Evolutionary conservation across 2,329 filamentous ascomycete genomes (phyloP).

Genomic region (Curvularia sp.): DNA sequence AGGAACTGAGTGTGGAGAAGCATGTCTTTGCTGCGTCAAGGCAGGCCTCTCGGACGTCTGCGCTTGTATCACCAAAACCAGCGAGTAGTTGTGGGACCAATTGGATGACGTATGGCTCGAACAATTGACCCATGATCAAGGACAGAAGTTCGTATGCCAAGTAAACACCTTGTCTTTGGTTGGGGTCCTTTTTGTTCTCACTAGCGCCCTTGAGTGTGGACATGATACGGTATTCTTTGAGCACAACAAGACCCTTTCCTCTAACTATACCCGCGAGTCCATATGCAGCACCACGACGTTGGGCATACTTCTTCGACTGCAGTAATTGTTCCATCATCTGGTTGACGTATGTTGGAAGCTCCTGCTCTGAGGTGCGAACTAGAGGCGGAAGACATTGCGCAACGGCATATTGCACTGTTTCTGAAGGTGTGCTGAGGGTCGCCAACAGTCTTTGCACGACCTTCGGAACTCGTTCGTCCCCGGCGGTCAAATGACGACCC

Average conservation of each 20-base stretch:
- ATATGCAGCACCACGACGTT: conserved; percentile 90
- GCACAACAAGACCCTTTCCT: conserved; percentile 81
- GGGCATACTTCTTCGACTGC: conserved; percentile 88
- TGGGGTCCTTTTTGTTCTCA: conserved; percentile 94
- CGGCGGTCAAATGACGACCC: conserved; percentile 81
- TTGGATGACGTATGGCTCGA: conserved; percentile 96
- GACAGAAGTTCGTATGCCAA: conserved; percentile 91
- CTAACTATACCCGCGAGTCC: conserved; percentile 88
- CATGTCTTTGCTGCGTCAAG: conserved; percentile 92
- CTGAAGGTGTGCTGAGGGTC: conserved; percentile 91
- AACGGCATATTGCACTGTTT: conserved; percentile 95
- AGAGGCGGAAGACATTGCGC: conserved; percentile 92
- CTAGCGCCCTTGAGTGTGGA: conserved; percentile 77
- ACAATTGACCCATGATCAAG: conserved; percentile 81
- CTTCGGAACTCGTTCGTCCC: conserved; percentile 85
- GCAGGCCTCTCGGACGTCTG: conserved; percentile 91
- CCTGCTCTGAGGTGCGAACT: conserved; percentile 79
- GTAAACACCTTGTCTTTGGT: conserved; percentile 86
- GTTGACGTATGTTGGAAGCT: conserved; percentile 80
- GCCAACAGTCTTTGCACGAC: conserved; percentile 86
- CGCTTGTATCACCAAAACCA: conserved; percentile 86
- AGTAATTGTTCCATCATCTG: conserved; percentile 83
- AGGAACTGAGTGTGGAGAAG: conserved; percentile 92
- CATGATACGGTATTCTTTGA: conserved; percentile 87
- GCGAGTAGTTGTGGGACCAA: conserved; percentile 88